A percentile compares a stretch with the other conserved stretches of the same genome.
phyloP scores from a whole-genome alignment of 169 alveolate genomes.

The Cryptosporidium parvum region DNA sequence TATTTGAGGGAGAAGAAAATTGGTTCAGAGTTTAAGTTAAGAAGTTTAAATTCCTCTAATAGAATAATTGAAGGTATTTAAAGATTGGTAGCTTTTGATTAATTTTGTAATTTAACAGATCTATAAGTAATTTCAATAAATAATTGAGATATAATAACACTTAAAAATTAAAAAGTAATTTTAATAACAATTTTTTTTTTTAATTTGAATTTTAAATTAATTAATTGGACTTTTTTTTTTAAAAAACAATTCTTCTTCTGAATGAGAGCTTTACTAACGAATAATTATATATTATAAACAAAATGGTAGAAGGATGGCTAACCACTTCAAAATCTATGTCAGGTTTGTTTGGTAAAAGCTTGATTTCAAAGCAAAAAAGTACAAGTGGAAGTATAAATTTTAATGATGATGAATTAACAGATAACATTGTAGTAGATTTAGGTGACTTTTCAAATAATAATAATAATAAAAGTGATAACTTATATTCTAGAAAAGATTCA shows the following conservation, averaged over 20 bases:
- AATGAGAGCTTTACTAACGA: constrained; percentile 14
- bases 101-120: neutral
- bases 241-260: neutral
- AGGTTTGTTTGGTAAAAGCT: constrained; percentile 41
- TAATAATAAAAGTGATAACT: neutral
- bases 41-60: no score
- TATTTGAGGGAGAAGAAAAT: neutral
- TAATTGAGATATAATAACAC: no score
- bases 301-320: constrained; percentile 58
- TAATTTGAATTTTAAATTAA: neutral
- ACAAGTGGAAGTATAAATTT: neutral
- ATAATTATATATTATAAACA: neutral
- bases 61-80: neutral
- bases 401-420: neutral
- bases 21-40: neutral
- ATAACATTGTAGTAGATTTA: constrained; percentile 3
- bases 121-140: neutral
- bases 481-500: neutral
- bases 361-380: constrained; percentile 1
- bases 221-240: neutral
- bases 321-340: constrained; percentile 70
- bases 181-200: no score
- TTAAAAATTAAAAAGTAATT: no score
- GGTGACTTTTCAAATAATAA: constrained; percentile 53
- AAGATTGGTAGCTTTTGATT: neutral